Base-by-base conservation (phyloP, 371 early-diverging fungal genomes). In the Apophysomyces variabilis region DNA sequence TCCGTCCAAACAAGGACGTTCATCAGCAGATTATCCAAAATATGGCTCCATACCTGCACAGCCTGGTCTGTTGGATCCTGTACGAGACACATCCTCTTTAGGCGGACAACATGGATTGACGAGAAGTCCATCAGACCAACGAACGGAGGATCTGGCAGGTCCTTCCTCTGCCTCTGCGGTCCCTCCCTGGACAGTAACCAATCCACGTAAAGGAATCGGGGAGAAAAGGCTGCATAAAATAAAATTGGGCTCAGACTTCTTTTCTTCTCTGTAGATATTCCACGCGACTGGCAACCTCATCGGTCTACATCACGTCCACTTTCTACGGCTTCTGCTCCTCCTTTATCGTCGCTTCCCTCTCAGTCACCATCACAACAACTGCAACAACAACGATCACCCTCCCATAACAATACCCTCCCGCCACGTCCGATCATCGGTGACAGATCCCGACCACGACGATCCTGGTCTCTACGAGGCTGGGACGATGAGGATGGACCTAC, bases 21-120 rank as follows among this genome's bases (percentile, higher is more conserved):
- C 54, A 1, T 50, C 54, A 5, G 54, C 21, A 26, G 54, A 50
- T 4, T 50, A 50, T 21, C 21, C 54, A 5, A 50, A 50, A 50
- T 50, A 50, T 50, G 54, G 54, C 54, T 50, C 54, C 21, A 50
- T 50, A 50, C 54, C 54, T 50, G 54, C 21, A 50, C 54, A 50
- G 11, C 21, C 54, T 21, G 54, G 54, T 50, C 21, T 50, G 54
- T 26, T 50, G 11, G 54, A 50, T 26, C 54, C 54, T n/a, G 54
- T 50, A 21, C 54, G 54, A 16, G 21, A 50, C 11, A 21, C 32
- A 21, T 50, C n/a, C n/a, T 21, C 32, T 26, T 5, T 21, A 9
- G 7, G 21, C 4, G 18, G 54, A 4, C 54, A 50, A n/a, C 21
- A 0, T 7, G 21, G 8, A 26, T 35, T 26, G 21, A 50, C 8